These are phyloP conservation scores for Beauveria rudraprayagi DNA, from an alignment of 2,329 filamentous ascomycete species.

Conservation along the genomic window DNA sequence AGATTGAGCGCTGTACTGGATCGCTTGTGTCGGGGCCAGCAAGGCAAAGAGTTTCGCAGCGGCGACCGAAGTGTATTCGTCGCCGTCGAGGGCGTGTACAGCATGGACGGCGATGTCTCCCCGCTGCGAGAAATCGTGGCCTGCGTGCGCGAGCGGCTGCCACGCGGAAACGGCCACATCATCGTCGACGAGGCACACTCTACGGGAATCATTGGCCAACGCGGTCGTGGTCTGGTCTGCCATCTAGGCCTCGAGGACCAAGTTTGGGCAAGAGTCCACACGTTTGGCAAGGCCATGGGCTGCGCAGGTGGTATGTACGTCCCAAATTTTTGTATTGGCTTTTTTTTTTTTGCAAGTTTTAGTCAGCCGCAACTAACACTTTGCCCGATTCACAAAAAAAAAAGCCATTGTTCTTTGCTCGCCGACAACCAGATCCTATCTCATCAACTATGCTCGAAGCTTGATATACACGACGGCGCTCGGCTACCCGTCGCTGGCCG, in stretches of 20 bases:
- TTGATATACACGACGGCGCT: conserved; percentile 69
- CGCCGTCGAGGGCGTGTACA: conserved; percentile 66
- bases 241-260: conserved; percentile 45
- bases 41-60: conserved; percentile 22
- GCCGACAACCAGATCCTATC: conserved; percentile 48
- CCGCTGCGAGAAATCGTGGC: conserved; percentile 54
- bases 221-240: conserved; percentile 51
- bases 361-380: background rate
- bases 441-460: conserved; percentile 69
- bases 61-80: conserved; percentile 52
- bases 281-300: conserved; percentile 60
- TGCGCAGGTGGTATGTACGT: conserved; percentile 63
- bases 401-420: conserved; percentile 57
- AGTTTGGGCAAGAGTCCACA: conserved; percentile 52
- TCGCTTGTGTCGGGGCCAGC: conserved; percentile 25
- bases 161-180: conserved; percentile 50
- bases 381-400: conserved; percentile 11
- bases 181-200: conserved; percentile 64
- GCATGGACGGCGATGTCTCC: conserved; percentile 73
- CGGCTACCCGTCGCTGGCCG: conserved; percentile 51
- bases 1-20: conserved; percentile 22
- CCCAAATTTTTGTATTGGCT: no score
- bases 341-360: no score
- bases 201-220: conserved; percentile 48
- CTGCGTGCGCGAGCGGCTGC: conserved; percentile 47